These are phyloP conservation scores for Malus hybrid DNA, from an alignment of 331 rosid species.

Conservation along the genomic window DNA sequence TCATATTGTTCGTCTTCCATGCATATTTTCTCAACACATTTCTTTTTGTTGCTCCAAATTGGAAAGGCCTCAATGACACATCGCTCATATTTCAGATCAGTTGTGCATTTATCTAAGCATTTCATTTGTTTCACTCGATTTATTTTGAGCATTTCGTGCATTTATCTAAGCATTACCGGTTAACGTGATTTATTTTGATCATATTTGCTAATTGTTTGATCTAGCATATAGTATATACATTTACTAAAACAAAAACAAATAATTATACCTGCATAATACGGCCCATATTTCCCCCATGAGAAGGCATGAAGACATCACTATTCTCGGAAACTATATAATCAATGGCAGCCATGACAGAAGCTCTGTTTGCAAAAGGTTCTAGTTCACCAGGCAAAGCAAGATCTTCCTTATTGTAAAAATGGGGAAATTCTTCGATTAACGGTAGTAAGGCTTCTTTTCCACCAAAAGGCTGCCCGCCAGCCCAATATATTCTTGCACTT, in stretches of 20 bases:
- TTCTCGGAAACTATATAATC: conserved; percentile 80
- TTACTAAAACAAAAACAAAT: not conserved
- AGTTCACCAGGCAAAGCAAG: conserved; percentile 72
- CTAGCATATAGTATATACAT: not conserved
- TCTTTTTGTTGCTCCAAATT: not conserved
- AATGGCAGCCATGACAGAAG: conserved; percentile 92
- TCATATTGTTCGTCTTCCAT: not conserved
- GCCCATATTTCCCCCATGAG: conserved; percentile 99
- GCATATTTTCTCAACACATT: not conserved
- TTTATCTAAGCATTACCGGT: not conserved
- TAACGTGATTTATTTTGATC: not conserved
- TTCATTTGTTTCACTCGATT: not conserved
- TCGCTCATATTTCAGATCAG: not conserved
- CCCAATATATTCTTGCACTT: conserved; percentile 80
- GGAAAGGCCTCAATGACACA: not conserved
- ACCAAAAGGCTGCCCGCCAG: conserved; percentile 90
- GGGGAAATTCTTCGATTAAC: conserved; percentile 48
- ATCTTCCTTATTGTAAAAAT: conserved; percentile 76
- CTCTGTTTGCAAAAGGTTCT: conserved; percentile 58
- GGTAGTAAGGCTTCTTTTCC: conserved; percentile 83
- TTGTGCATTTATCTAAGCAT: not conserved
- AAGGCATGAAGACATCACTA: conserved; percentile 97
- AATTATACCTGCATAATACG: conserved; percentile 82
- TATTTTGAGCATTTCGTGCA: too few species aligned
- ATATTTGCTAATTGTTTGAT: not conserved